A percentile compares a stretch with the other conserved stretches of the same genome.
These are phyloP conservation scores for Brassica nigra DNA, from an alignment of 345 rosid species.

Conservation along the genomic window DNA sequence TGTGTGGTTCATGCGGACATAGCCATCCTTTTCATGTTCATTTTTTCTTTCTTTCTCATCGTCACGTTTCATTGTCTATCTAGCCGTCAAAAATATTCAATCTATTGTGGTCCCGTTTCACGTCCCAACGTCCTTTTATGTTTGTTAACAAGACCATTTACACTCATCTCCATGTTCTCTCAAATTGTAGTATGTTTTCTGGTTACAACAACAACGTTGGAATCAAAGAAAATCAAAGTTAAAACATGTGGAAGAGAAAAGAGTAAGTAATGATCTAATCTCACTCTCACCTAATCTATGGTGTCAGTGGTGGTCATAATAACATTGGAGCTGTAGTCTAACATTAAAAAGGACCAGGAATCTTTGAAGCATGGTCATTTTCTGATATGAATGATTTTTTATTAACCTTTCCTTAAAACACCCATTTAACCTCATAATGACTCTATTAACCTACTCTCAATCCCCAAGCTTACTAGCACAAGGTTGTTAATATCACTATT, in stretches of 20 bases:
- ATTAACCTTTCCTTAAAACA: not conserved
- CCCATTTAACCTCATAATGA: constrained; percentile 28
- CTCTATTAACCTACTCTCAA: constrained; percentile 44
- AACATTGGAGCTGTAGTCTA: constrained; percentile 15
- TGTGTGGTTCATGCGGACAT: constrained; percentile 24
- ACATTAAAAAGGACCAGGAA: constrained; percentile 32
- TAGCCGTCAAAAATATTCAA: constrained; percentile 34
- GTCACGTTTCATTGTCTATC: constrained; percentile 38
- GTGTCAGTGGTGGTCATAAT: constrained; percentile 36
- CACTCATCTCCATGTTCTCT: constrained; percentile 14
- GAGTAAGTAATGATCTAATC: constrained; percentile 14
- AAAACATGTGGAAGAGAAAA: constrained; percentile 21
- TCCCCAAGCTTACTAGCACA: constrained; percentile 36
- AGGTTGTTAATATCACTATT: not conserved
- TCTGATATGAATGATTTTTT: constrained; percentile 9
- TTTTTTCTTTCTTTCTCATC: constrained; percentile 19
- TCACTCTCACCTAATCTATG: constrained; percentile 24
- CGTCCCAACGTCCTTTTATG: constrained; percentile 20
- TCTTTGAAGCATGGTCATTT: constrained; percentile 38
- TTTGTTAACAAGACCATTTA: constrained; percentile 14
- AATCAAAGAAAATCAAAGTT: not conserved
- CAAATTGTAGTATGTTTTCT: not conserved
- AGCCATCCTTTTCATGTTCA: constrained; percentile 40
- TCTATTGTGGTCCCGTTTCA: constrained; percentile 38
- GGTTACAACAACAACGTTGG: constrained; percentile 10